phyloP scores from a whole-genome alignment of 805 yeast species.

The Candida maris region DNA sequence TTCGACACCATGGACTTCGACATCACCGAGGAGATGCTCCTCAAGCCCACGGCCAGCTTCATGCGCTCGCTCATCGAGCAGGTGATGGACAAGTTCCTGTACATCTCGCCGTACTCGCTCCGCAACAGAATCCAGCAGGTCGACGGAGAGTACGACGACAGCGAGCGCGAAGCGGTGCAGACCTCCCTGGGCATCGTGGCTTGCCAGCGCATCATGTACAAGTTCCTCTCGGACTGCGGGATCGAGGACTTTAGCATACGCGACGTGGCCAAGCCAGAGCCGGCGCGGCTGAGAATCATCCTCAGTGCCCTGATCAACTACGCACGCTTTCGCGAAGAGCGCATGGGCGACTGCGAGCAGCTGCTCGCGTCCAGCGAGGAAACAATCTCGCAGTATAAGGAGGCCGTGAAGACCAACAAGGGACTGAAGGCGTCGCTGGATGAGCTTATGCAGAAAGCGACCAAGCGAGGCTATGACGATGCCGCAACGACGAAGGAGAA shows the following conservation, averaged over 20 bases:
- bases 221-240: constrained; percentile 69
- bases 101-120: constrained; percentile 29
- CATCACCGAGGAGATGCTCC: constrained; percentile 27
- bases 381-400: constrained; percentile 42
- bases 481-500: constrained; percentile 48
- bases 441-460: constrained; percentile 15
- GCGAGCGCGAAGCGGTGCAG: constrained; percentile 18
- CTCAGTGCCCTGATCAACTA: constrained; percentile 82
- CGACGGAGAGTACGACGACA: constrained; percentile 14
- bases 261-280: constrained; percentile 79
- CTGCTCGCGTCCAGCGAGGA: constrained; percentile 53
- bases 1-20: constrained; percentile 29
- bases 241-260: constrained; percentile 69
- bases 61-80: constrained; percentile 33
- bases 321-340: constrained; percentile 79
- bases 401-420: constrained; percentile 39
- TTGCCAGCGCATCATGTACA: constrained; percentile 55
- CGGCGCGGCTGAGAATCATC: constrained; percentile 56
- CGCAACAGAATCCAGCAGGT: constrained; percentile 24
- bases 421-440: constrained; percentile 31
- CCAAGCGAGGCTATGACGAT: constrained; percentile 31
- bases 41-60: constrained; percentile 30
- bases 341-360: constrained; percentile 64
- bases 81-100: constrained; percentile 32
- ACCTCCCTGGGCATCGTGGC: constrained; percentile 50